Percentiles rank a stretch among this genome's conserved stretches.
Conservation (phyloP, 805 yeast genomes). For the Scheffersomyces ergatensis region DNA sequence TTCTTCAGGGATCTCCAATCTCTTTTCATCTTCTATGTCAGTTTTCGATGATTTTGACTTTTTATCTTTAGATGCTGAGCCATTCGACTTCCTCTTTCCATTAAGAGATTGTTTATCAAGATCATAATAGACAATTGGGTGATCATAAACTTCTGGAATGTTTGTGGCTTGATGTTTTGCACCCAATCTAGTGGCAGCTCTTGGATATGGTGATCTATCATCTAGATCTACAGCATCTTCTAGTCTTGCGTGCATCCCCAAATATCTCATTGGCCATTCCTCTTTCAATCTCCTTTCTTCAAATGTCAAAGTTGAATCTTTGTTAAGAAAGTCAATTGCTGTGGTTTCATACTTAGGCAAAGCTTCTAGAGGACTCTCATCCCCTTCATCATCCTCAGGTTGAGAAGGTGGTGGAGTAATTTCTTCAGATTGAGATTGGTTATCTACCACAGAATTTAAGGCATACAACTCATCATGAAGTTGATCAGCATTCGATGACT, state of each 20-base stretch:
- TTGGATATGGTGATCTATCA: slow-evolving; percentile 71
- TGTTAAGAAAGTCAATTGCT: slow-evolving; percentile 51
- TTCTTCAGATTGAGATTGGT: slow-evolving; percentile 4
- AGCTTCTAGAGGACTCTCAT: slow-evolving; percentile 5
- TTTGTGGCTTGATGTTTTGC: slow-evolving; percentile 69
- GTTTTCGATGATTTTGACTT: slow-evolving; percentile 14
- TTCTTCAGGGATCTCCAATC: slow-evolving; percentile 48
- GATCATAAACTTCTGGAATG: slow-evolving; percentile 62
- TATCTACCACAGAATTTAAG: slow-evolving; percentile 7
- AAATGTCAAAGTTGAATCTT: slow-evolving; percentile 40
- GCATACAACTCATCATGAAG: slow-evolving; percentile 18
- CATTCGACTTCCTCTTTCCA: slow-evolving; percentile 7
- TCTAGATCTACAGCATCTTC: slow-evolving; percentile 78
- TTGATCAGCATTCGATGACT: slow-evolving; percentile 36
- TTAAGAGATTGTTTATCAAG: slow-evolving; percentile 12
- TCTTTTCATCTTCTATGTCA: slow-evolving; percentile 16
- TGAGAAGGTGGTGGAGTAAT: not conserved
- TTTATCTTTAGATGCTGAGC: slow-evolving; percentile 11
- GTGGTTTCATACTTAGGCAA: slow-evolving; percentile 56
- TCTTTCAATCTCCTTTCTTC: slow-evolving; percentile 53
- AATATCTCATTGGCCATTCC: slow-evolving; percentile 79
- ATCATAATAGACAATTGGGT: slow-evolving; percentile 68
- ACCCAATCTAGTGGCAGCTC: slow-evolving; percentile 77
- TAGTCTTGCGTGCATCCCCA: slow-evolving; percentile 70
- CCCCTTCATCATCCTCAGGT: slow-evolving; percentile 2